A percentile compares a stretch with the other conserved stretches of the same genome.
phyloP scores from a whole-genome alignment of 164 flowering plant genomes.

The Vitis vinifera region ASM3070453v1 NC_081815.1:372001-372500 shows the following conservation, averaged over 20 bases:
- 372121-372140: neutral
- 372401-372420: neutral
- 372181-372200: neutral
- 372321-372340: neutral
- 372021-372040: neutral
- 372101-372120: neutral
- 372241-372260: too few species aligned
- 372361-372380: neutral
- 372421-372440: neutral
- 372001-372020: neutral
- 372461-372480: constrained; percentile 82
- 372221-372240: too few species aligned
- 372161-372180: neutral
- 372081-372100: neutral
- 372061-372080: neutral
- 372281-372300: too few species aligned
- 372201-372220: too few species aligned
- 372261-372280: too few species aligned
- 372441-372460: constrained; percentile 73
- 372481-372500: constrained; percentile 67
- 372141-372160: neutral
- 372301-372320: neutral
- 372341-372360: neutral
- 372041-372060: neutral
- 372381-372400: neutral